Percentiles rank a stretch among this genome's conserved stretches.
These are phyloP conservation scores for Syncephalastrum racemosum DNA, from an alignment of 371 early-diverging fungal genomes.

Conservation along the genomic window DNA sequence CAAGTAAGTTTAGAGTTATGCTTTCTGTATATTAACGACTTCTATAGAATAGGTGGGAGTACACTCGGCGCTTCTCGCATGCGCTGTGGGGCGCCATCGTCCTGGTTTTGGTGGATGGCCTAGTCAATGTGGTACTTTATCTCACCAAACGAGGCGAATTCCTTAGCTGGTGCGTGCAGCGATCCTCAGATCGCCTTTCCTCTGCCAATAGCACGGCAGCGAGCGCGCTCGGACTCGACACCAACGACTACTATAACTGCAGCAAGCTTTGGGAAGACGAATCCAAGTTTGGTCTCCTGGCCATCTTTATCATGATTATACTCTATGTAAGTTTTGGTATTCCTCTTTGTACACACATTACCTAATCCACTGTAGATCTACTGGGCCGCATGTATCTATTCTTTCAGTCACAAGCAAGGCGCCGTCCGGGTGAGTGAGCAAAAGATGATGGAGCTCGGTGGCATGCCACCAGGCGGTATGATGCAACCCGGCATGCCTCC, in stretches of 20 bases:
- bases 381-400: conserved; percentile 44
- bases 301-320: conserved; percentile 19
- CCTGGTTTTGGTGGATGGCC: conserved; percentile 18
- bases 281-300: conserved; percentile 21
- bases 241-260: conserved; percentile 25
- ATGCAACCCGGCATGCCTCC: conserved; percentile 6
- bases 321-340: conserved; percentile 19
- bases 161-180: conserved; percentile 14
- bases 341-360: background rate
- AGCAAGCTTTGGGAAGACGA: conserved; percentile 25
- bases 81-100: conserved; percentile 12
- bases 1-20: conserved; percentile 1
- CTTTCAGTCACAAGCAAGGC: conserved; percentile 34
- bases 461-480: conserved; percentile 1
- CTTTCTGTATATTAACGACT: background rate
- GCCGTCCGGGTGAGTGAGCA: background rate
- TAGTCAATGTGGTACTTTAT: conserved; percentile 23
- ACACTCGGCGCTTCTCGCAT: conserved; percentile 1
- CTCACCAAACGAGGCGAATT: conserved; percentile 16
- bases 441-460: background rate
- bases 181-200: background rate
- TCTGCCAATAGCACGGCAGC: conserved; percentile 3
- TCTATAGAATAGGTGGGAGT: conserved; percentile 13
- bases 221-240: background rate
- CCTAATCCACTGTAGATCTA: conserved; percentile 24